phyloP scores from a whole-genome alignment of 805 yeast species.

The Torulaspora delbrueckii region DNA sequence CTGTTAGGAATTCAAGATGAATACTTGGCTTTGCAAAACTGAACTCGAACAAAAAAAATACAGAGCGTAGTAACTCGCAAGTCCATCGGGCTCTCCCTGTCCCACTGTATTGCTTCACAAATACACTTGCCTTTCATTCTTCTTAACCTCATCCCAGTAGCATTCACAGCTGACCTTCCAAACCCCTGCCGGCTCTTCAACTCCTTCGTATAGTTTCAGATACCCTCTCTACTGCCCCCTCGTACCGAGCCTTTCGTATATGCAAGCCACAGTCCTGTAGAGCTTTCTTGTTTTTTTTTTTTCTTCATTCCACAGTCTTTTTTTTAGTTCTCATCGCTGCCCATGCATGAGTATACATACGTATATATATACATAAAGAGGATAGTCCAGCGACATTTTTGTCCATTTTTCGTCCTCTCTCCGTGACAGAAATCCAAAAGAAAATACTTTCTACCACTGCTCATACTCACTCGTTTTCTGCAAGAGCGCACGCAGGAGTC shows the following conservation, averaged over 20 bases:
- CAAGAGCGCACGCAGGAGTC: neutral
- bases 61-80: too few species aligned
- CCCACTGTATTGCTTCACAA: neutral
- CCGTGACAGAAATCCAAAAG: neutral
- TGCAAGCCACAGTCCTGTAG: neutral
- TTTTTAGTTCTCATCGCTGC: neutral
- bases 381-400: neutral
- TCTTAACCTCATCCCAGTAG: too few species aligned
- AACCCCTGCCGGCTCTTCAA: too few species aligned
- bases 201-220: too few species aligned
- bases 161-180: too few species aligned
- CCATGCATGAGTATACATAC: neutral
- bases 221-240: neutral
- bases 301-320: neutral
- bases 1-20: too few species aligned
- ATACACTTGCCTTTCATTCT: conserved; percentile 1
- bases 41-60: too few species aligned
- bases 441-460: too few species aligned
- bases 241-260: neutral
- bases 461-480: too few species aligned
- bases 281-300: neutral
- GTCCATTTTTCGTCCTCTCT: neutral
- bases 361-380: neutral
- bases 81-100: too few species aligned
- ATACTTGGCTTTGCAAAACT: too few species aligned